Percentiles rank a stretch among this genome's conserved stretches.
These are phyloP conservation scores for Phytophthora nicotianae DNA, from an alignment of 352 stramenopile genomes.

Conservation along the genomic window DNA sequence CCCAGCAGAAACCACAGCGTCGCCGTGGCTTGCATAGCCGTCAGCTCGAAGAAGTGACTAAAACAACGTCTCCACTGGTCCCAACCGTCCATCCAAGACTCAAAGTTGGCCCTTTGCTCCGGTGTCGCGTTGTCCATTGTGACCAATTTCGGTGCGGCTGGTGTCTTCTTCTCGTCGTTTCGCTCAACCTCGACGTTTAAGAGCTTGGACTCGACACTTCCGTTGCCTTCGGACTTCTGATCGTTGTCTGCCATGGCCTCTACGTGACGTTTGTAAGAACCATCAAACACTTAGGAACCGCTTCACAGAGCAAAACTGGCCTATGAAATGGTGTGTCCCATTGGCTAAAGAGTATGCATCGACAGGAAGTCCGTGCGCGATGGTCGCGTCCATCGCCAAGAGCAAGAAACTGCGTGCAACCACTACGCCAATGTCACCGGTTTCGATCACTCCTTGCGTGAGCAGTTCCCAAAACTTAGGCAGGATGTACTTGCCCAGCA, in stretches of 20 bases:
- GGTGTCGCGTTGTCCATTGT: background rate
- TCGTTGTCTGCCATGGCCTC: too few relatives aligned
- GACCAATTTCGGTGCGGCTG: background rate
- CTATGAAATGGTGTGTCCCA: background rate
- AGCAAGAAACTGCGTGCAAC: conserved; percentile 5
- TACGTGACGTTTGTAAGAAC: background rate
- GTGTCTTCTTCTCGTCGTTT: background rate
- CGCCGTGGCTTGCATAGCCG: background rate
- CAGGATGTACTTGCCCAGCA: background rate
- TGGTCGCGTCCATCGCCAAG: conserved; percentile 4
- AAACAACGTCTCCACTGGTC: background rate
- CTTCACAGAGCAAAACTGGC: background rate
- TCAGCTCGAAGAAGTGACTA: background rate
- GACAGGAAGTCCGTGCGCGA: background rate
- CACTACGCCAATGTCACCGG: background rate
- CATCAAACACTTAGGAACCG: conserved; percentile 4
- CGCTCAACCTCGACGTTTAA: background rate
- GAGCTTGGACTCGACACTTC: background rate
- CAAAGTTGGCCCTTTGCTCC: background rate
- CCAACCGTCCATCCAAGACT: background rate
- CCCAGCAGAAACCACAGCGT: background rate
- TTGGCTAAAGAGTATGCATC: background rate
- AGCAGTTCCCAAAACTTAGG: background rate
- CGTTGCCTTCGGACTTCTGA: too few relatives aligned
- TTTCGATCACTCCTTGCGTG: background rate